Evolutionary conservation across 306 rosid genomes (phyloP).

Genomic region (Fragaria ananassa): DNA sequence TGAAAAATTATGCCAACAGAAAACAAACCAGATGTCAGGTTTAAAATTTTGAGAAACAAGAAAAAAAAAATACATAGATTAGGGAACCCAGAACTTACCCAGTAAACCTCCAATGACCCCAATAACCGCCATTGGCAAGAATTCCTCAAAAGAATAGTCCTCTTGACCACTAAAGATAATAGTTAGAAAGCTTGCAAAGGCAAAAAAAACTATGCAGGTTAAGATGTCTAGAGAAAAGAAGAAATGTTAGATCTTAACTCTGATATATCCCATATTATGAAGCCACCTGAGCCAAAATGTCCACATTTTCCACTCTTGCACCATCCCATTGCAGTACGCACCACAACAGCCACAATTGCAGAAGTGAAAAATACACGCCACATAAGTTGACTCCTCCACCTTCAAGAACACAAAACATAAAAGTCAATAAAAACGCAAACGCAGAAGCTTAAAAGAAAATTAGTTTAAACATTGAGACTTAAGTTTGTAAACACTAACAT

Average conservation of each 20-base stretch:
- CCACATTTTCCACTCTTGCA: constrained; percentile 94
- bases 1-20: constrained; percentile 25
- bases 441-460: not conserved
- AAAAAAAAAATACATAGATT: not conserved
- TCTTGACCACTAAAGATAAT: constrained; percentile 81
- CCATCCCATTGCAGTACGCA: constrained; percentile 94
- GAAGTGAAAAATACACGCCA: constrained; percentile 98
- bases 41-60: not conserved
- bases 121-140: constrained; percentile 92
- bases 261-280: constrained; percentile 93
- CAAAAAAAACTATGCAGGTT: not conserved
- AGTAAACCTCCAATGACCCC: constrained; percentile 94
- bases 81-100: constrained; percentile 38
- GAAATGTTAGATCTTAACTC: constrained; percentile 64
- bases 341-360: constrained; percentile 95
- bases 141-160: constrained; percentile 89
- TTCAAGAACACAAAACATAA: constrained; percentile 18
- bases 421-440: not conserved
- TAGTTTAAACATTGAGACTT: not conserved
- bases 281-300: constrained; percentile 97
- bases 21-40: not conserved
- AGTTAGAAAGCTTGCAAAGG: constrained; percentile 39
- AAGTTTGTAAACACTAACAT: not conserved
- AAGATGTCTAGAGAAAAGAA: not conserved
- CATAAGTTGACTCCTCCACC: constrained; percentile 81